Percentiles rank a stretch among this genome's conserved stretches.
Evolutionary conservation across 768 basidiomycete genomes (phyloP).

Genomic region (Saitozyma sp.): DNA sequence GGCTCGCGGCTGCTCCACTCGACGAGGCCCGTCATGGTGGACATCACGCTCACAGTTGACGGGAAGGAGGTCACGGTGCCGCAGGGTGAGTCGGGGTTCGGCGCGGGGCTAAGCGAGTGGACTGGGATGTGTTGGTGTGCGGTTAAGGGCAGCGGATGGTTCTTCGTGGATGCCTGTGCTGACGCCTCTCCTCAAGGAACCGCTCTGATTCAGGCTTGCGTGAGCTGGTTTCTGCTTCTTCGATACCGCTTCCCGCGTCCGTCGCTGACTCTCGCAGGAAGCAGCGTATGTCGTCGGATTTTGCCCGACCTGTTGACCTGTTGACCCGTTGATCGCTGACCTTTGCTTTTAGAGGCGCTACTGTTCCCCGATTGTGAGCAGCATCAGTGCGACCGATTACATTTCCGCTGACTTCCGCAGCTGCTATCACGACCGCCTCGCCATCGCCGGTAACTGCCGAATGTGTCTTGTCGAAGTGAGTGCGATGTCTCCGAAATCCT

Average conservation of each 20-base stretch:
- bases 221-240: constrained; percentile 5
- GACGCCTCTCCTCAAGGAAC: constrained; percentile 53
- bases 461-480: constrained; percentile 94
- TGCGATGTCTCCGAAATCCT: not conserved
- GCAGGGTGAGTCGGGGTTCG: constrained; percentile 66
- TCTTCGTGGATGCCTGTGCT: too few species aligned
- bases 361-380: constrained; percentile 55
- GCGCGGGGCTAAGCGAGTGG: not conserved
- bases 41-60: constrained; percentile 87
- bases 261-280: constrained; percentile 82
- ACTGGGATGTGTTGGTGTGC: too few species aligned
- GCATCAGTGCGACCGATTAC: constrained; percentile 28
- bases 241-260: constrained; percentile 14
- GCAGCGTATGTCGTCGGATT: constrained; percentile 12
- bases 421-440: constrained; percentile 63
- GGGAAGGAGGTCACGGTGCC: constrained; percentile 97
- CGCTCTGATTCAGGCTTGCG: constrained; percentile 91
- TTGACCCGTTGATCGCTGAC: constrained; percentile 7
- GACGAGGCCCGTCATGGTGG: constrained; percentile 38
- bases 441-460: constrained; percentile 96
- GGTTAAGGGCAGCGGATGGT: too few species aligned
- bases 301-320: not conserved
- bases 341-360: constrained; percentile 55
- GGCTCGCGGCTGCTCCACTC: constrained; percentile 42
- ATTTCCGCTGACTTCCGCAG: constrained; percentile 12